Base-by-base conservation (phyloP, 1,284 basidiomycete species). In the Gomphus bonarii region DNA sequence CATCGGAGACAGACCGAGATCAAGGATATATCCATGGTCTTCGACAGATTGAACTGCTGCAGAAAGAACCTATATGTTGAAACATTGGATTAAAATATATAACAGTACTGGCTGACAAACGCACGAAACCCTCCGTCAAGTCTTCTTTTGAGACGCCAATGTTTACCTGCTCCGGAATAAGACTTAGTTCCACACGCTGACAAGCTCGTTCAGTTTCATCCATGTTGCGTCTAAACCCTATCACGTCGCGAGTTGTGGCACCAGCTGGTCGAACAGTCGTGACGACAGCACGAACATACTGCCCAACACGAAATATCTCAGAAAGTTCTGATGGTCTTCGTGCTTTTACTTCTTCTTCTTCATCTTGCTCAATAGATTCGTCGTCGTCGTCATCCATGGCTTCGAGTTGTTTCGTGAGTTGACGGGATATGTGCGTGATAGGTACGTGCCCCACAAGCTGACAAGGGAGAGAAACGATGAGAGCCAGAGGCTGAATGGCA, bases 381-480 rank as follows among this genome's bases (percentile, higher is more conserved):
- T 75, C 73, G 22, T 77, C 77, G 44, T 79, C 75, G 1, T 63
- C 65, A 48, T 82, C 79, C 63, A 80, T 75, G 36, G 74, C 73
- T 63, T 87, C 88, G 30, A 91, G 76, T 16, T 80, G 75, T 25
- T 75, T 65, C 3, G 95, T 98, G 60, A 95, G 80, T 63, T 89
- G 84, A 14, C 80, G 72, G n/a, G 94, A 93, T 60, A 99, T 82
- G 69, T 95, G 85, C 35, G 95, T 98, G 64, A 99, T 94, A 10
- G 97, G 95, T 28, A 99, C 79, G 70, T 99, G 95, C 3, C 84
- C 97, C 62, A 94, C 81, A 44, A 99, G 82, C 73, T 99, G 95
- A 68, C 95, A 91, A 22, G 97, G 95, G 22, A 99, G 77, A 7
- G 95, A 97, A 25, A 99, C 76, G 58, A 99, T 82, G 46, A 99